phyloP scores from a whole-genome alignment of 1,139 yeast genomes.

The Zygoascus meyerae region DNA sequence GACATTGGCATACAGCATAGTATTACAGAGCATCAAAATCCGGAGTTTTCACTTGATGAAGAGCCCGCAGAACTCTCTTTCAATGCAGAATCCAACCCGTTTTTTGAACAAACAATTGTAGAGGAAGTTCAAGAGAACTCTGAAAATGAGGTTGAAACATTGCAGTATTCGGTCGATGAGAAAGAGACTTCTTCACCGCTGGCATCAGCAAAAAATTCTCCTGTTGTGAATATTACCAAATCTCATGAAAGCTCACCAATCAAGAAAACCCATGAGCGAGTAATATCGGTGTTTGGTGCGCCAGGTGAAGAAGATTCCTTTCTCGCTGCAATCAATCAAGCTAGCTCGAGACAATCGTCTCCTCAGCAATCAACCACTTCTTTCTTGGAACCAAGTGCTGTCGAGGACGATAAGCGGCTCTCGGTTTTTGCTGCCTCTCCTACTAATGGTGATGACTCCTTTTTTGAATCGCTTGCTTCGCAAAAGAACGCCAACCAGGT shows the following conservation, averaged over 20 bases:
- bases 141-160: constrained; percentile 1
- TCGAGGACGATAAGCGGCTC: constrained; percentile 18
- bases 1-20: too few relatives aligned
- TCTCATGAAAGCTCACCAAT: neutral
- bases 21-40: too few relatives aligned
- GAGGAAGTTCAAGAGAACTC: neutral
- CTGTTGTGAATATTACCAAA: neutral
- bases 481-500: neutral
- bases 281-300: constrained; percentile 8
- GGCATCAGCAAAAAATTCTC: neutral
- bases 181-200: neutral
- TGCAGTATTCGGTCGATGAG: neutral
- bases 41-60: neutral
- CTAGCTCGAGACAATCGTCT: neutral
- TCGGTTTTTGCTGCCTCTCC: constrained; percentile 17
- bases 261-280: constrained; percentile 1
- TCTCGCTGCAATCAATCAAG: constrained; percentile 1
- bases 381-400: constrained; percentile 14
- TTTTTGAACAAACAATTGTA: constrained; percentile 2
- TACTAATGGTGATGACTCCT: constrained; percentile 17
- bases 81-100: constrained; percentile 2
- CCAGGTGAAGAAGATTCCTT: constrained; percentile 2
- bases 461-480: constrained; percentile 17
- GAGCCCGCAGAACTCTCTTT: constrained; percentile 9
- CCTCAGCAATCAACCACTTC: neutral